Percentiles rank a stretch among this genome's conserved stretches.
Conservation (phyloP, 1,284 basidiomycete genomes). For the Cutaneotrichosporon dermatis region DNA sequence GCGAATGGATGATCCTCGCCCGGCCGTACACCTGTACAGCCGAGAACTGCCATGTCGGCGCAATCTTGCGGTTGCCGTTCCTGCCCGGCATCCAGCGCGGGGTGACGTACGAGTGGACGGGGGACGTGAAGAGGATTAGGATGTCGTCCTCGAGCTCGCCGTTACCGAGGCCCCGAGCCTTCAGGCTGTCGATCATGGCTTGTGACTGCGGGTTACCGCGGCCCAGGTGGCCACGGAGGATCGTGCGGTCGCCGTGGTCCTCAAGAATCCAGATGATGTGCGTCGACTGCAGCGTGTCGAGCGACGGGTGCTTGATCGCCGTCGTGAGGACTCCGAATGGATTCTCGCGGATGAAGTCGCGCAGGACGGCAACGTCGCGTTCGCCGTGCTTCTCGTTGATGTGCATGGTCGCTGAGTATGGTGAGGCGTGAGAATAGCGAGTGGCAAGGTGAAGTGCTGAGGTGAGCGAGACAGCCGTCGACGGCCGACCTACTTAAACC, state of each 20-base stretch:
- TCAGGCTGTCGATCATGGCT: constrained; percentile 24
- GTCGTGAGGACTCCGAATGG: constrained; percentile 51
- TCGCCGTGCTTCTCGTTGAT: constrained; percentile 50
- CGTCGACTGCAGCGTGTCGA: constrained; percentile 46
- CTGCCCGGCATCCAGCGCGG: constrained; percentile 40
- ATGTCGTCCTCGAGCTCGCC: constrained; percentile 31
- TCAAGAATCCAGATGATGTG: constrained; percentile 53
- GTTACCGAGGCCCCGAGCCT: background rate
- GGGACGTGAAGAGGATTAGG: constrained; percentile 41
- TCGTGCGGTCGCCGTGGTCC: background rate
- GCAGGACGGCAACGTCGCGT: constrained; percentile 42
- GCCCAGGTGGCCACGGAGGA: constrained; percentile 42
- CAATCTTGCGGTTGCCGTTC: constrained; percentile 38
- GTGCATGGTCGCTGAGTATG: constrained; percentile 40
- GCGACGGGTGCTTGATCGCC: constrained; percentile 35
- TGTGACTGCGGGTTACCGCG: constrained; percentile 44
- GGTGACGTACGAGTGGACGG: constrained; percentile 40
- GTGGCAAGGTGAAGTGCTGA: no score
- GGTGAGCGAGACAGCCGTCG: no score
- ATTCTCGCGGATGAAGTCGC: constrained; percentile 44
- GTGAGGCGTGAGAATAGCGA: no score
- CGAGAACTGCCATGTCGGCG: constrained; percentile 47
- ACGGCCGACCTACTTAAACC: no score
- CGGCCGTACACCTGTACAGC: constrained; percentile 46
- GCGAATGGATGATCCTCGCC: constrained; percentile 25